Base-by-base conservation (phyloP, 2,329 filamentous ascomycete species). In the Myriosclerotinia duriaeana region DNA sequence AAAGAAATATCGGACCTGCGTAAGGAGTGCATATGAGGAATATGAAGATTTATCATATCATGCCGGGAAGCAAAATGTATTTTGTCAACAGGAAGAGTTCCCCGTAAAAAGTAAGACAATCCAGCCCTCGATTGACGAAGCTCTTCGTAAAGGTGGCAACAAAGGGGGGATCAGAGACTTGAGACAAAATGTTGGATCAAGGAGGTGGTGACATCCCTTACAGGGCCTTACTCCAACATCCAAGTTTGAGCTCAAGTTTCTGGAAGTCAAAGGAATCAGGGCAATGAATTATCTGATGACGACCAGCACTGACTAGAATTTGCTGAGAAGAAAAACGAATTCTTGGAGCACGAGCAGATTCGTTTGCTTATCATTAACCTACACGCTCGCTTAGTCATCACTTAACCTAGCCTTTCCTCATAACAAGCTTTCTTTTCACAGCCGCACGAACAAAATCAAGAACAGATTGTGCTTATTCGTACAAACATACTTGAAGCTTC, bases 201-300 rank as follows among this genome's bases (percentile, higher is more conserved):
- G 60, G 60, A 63, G 60, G 60, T 63, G 59, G 46, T 42, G 7
- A 11, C 15, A 26, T 63, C 60, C 60, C 60, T 63, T n/a, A n/a
- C n/a, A n/a, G n/a, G n/a, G n/a, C n/a, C n/a, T n/a, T 63, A 17
- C 60, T 11, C 60, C 22, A 53, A 48, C 42, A n/a, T n/a, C 11
- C n/a, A 14, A 26, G 22, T n/a, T 60, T n/a, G 53, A n/a, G 22
- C 22, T 26, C 42, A 44, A 17, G 2, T 15, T 17, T 12, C 8
- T 52, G 22, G 11, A 17, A 26, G 2, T 17, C 12, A 22, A 52
- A 52, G 48, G n/a, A 52, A 50, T 50, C 44, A 1, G 44, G 20
- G 6, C n/a, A 50, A 50, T 3, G 22, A 14, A 26, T 26, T 30
- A 22, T 12, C 44, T 17, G 44, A 9, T 6, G 40, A 20, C n/a